A percentile compares a stretch with the other conserved stretches of the same genome.
Conservation (phyloP, 2,329 filamentous ascomycete genomes). For the Penicillium fuscoglaucum region DNA sequence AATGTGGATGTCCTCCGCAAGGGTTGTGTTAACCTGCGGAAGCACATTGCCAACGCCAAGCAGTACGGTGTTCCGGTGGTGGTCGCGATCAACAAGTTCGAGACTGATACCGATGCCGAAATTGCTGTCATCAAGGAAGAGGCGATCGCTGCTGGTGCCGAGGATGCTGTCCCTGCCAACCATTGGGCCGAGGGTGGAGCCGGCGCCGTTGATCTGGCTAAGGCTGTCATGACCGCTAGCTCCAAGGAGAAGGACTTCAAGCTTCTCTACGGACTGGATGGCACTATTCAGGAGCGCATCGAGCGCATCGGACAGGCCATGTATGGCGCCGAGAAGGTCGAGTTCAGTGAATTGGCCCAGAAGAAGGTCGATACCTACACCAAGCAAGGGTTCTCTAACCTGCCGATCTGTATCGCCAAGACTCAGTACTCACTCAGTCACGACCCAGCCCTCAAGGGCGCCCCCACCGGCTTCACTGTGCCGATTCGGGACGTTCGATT, state of each 20-base stretch:
- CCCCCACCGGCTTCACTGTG: conserved; percentile 89
- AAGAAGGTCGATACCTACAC: conserved; percentile 96
- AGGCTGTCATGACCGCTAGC: conserved; percentile 79
- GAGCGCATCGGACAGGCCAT: conserved; percentile 86
- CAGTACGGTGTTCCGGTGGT: conserved; percentile 90
- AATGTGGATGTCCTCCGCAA: conserved; percentile 87
- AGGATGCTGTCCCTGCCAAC: conserved; percentile 89
- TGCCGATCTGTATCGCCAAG: conserved; percentile 97
- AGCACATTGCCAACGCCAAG: conserved; percentile 90
- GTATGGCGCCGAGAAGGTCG: conserved; percentile 87
- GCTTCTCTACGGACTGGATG: conserved; percentile 78
- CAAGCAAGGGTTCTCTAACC: conserved; percentile 83
- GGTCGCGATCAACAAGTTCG: conserved; percentile 95
- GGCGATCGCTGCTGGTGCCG: conserved; percentile 84
- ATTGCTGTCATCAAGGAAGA: conserved; percentile 87
- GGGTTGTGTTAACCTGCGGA: conserved; percentile 90
- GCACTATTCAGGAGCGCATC: conserved; percentile 82
- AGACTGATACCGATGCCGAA: conserved; percentile 90
- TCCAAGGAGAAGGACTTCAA: conserved; percentile 84
- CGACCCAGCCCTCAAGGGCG: conserved; percentile 90
- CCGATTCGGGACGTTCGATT: conserved; percentile 92
- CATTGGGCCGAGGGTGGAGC: conserved; percentile 96
- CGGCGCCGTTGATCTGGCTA: conserved; percentile 84
- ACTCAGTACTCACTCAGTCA: conserved; percentile 97
- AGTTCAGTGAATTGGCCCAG: conserved; percentile 91